Base-by-base conservation (phyloP, 768 basidiomycete species). In the Suillus cothurnatus region DNA sequence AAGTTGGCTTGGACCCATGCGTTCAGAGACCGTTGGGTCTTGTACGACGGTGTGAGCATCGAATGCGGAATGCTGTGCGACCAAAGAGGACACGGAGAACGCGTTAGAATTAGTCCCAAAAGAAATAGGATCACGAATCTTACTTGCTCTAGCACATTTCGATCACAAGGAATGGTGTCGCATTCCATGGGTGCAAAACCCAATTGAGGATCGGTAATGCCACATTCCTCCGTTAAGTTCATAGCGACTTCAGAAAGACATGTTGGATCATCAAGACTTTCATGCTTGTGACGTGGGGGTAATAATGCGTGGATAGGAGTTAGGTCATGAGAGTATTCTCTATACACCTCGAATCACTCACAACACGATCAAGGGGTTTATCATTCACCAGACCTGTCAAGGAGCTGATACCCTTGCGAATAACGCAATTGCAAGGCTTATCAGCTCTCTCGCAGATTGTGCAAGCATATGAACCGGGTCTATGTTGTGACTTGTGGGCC, bases 381-480 rank as follows among this genome's bases (percentile, higher is more conserved):
- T 39, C 57, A 39, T 58, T 19, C 57, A 26, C 34, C 57, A 9
- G n/a, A n/a, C 4, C n/a, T 23, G 55, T 11, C 32, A 2, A 38
- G 14, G 57, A 26, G 38, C 17, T 17, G 17, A 38, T 9, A 32
- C 47, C 67, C 36, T 49, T 57, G 31, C 72, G 71, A 31, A 61
- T 62, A 5, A 32, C 4, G 41, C 70, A 62, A 4, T 12, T 2
- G 26, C 47, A 62, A 45, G 67, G 28, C 15, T 14, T 21, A 15
- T 19, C 60, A 26, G 60, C 63, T 21, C 63, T 64, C 26, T 59
- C 50, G 57, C 23, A 17, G 6, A 41, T 26, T 17, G 34, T 6
- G 23, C 17, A 61, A 14, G 61, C 45, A 32, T 31, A 43, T 9
- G 36, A 7, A n/a, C 19, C 12, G 23, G 58, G 6, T 55, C 6